Evolutionary conservation across 306 rosid species (phyloP).

Genomic region (Acmispon strigosus): DNA sequence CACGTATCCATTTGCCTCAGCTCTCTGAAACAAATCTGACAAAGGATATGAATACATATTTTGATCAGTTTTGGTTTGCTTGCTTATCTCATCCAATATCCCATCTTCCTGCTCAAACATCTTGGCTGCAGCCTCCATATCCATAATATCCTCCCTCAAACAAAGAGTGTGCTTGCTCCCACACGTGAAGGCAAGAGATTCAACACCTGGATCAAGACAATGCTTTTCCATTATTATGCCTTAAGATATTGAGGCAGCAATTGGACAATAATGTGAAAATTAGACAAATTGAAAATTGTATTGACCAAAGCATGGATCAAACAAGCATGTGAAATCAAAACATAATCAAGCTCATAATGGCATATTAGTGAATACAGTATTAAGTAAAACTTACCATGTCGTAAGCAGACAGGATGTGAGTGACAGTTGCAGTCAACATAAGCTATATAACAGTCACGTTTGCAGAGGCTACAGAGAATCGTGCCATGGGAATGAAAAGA

Average conservation of each 20-base stretch:
- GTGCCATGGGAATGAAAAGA: constrained; percentile 58
- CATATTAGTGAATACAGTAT: background rate
- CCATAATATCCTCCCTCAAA: constrained; percentile 65
- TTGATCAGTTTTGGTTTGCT: constrained; percentile 39
- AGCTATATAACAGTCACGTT: constrained; percentile 80
- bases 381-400: constrained; percentile 63
- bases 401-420: constrained; percentile 78
- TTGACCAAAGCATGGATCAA: background rate
- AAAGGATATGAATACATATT: constrained; percentile 60
- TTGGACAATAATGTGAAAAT: background rate
- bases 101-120: constrained; percentile 70
- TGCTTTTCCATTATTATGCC: background rate
- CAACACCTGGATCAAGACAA: constrained; percentile 46
- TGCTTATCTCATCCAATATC: constrained; percentile 36
- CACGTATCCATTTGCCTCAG: constrained; percentile 55
- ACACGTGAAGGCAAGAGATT: constrained; percentile 61
- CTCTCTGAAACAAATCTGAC: constrained; percentile 45
- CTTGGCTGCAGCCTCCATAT: constrained; percentile 83
- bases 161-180: constrained; percentile 51
- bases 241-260: background rate
- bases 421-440: constrained; percentile 71
- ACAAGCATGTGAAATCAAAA: constrained; percentile 5
- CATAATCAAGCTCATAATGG: constrained; percentile 1
- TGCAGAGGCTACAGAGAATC: constrained; percentile 84
- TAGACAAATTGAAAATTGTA: constrained; percentile 1